Evolutionary conservation across 345 rosid genomes (phyloP), one percentile per base, ranked within the genome.

Genomic region (Populus nigra): DNA sequence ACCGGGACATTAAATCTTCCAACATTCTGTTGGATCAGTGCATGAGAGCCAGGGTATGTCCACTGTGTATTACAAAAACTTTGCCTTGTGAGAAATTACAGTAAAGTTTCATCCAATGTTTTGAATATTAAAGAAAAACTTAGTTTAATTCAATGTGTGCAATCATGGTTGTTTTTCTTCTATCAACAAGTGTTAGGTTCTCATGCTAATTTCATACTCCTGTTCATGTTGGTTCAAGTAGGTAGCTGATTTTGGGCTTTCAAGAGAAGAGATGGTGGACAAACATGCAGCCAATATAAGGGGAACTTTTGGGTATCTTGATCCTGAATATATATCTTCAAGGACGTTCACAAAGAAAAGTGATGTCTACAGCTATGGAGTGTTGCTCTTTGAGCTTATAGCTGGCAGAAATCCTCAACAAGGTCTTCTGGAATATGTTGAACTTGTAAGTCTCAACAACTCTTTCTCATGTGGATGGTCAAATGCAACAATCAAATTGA

Each of bases 221-320:
- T 74, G 57, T 63, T 61, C 55, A 45, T 71, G 49, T 57, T 61
- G 83, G 69, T 76, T 71, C 43, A 66, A 78, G 71, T 72, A 96
- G 99, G 98, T 96, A 22, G 96, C 99, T 80, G 99, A 96, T 85
- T 94, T 96, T 81, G 99, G 99, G 41, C 97, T 96, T 65, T 96
- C 99, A 68, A 91, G 98, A 84, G 99, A 93, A 88, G 99, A 94
- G 85, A 88, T 88, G 93, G 92, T 89, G 29, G 90, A 92, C 74
- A 87, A 83, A 73, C 90, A 92, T 57, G 94, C 90, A 7, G 99
- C 91, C 36, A 90, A 94, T 73, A 71, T 96, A 68, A 82, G 93
- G 59, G 99, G 99, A 82, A 96, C 99, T 17, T 92, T 92, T 77
- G 99, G 99, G 72, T 96, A 94, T 79, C 98, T 96, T 53, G 99